Base-by-base conservation (phyloP, 1,284 basidiomycete species). In the Marasmius oreades region DNA sequence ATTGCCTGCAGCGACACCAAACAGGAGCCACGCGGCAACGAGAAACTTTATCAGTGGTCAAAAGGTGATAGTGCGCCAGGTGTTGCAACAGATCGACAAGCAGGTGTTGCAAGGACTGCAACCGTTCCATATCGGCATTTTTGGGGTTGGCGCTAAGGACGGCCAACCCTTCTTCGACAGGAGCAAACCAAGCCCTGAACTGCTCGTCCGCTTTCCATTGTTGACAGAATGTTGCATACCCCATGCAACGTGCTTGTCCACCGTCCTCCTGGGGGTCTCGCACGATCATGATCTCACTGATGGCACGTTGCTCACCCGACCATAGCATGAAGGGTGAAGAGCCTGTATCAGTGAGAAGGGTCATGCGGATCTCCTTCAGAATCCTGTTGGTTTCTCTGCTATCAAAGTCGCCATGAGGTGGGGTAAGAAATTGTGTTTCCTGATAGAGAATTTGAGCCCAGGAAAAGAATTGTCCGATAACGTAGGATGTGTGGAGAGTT, bases 211-310 rank as follows among this genome's bases (percentile, higher is more conserved):
- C 42, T 31, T 48, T 51, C 55, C 55, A 55, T 34, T 51, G 36
- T n/a, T 31, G 46, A 24, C 55, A 55, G 36, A 55, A 55, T 18
- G 55, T 50, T n/a, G 55, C 55, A 51, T n/a, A 55, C 10, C 55
- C 55, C 47, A 55, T 44, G 28, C 55, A 55, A 23, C 36, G 55
- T 10, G 42, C 23, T 51, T 51, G 55, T 22, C 55, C 47, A 12
- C 42, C 42, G 16, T 50, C 55, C 3, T 33, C 48, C 26, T 39
- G 31, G 11, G 55, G 48, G 33, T 55, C 55, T 24, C 24, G 34
- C 23, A 44, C 42, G 22, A 47, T 45, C 36, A 37, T 51, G 14
- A 51, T 43, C 48, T 55, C 55, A n/a, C 47, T 42, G 6, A 55
- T 55, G 20, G 55, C 55, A 28, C 26, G 26, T 22, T 55, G 55